Evolutionary conservation across 768 basidiomycete species (phyloP).

Genomic region (Termitomyces sp.): DNA sequence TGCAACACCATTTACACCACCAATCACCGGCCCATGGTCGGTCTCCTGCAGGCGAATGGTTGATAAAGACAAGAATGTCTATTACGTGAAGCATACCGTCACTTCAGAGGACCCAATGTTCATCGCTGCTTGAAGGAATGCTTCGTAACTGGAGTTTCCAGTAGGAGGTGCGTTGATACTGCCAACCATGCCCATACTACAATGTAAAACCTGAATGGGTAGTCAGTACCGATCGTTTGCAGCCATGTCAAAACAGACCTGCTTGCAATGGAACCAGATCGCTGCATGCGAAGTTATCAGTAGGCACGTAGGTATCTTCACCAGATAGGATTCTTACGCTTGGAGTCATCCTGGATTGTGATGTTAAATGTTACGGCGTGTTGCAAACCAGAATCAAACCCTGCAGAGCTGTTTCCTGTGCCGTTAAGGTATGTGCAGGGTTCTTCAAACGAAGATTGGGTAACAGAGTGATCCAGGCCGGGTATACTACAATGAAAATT

Average conservation of each 20-base stretch:
- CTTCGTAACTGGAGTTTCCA: slow-evolving; percentile 34
- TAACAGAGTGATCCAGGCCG: slow-evolving; percentile 43
- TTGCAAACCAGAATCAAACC: slow-evolving; percentile 53
- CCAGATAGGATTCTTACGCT: slow-evolving; percentile 29
- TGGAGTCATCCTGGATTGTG: slow-evolving; percentile 38
- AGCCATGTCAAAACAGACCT: slow-evolving; percentile 13
- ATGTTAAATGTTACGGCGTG: slow-evolving; percentile 36
- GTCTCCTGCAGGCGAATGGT: slow-evolving; percentile 21
- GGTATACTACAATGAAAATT: slow-evolving; percentile 24
- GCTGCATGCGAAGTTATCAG: slow-evolving; percentile 24
- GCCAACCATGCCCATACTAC: slow-evolving; percentile 48
- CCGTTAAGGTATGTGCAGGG: slow-evolving; percentile 49
- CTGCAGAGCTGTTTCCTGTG: slow-evolving; percentile 27
- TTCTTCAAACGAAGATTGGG: slow-evolving; percentile 47
- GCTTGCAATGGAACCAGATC: slow-evolving; percentile 55
- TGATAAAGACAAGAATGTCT: not conserved
- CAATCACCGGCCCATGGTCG: slow-evolving; percentile 32
- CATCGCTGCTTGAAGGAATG: slow-evolving; percentile 34
- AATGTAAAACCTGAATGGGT: slow-evolving; percentile 27
- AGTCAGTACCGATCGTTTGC: not conserved
- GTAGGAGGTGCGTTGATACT: slow-evolving; percentile 43
- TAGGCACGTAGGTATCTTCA: not conserved
- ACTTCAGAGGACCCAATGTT: slow-evolving; percentile 28
- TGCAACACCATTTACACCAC: slow-evolving; percentile 36
- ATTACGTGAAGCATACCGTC: slow-evolving; percentile 19